A percentile compares a stretch with the other conserved stretches of the same genome.
phyloP scores from a whole-genome alignment of 1,284 basidiomycete species.

The Cryptococcus deneoformans region DNA sequence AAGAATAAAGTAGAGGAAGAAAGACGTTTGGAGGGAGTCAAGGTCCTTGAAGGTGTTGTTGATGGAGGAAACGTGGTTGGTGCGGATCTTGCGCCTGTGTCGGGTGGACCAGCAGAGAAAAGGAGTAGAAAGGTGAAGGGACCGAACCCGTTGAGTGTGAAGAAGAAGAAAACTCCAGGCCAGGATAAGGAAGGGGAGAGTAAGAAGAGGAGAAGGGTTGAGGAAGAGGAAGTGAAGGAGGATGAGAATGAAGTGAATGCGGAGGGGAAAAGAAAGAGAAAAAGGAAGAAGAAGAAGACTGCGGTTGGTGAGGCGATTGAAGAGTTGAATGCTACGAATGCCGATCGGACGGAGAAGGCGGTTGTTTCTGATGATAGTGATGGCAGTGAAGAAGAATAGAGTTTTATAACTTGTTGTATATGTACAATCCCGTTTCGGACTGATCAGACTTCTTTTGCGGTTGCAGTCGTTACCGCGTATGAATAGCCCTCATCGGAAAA shows the following conservation, averaged over 20 bases:
- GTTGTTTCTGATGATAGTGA: constrained; percentile 2
- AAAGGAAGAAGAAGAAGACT: constrained; percentile 38
- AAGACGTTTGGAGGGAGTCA: constrained; percentile 43
- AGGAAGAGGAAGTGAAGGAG: constrained; percentile 18
- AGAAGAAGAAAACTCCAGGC: constrained; percentile 66
- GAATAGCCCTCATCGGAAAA: too few relatives aligned
- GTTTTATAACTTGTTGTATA: too few relatives aligned
- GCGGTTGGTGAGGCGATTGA: constrained; percentile 36
- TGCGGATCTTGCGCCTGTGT: constrained; percentile 41
- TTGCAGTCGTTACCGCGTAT: too few relatives aligned
- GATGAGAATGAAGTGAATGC: constrained; percentile 2
- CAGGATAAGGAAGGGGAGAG: constrained; percentile 1
- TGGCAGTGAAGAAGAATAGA: constrained; percentile 16
- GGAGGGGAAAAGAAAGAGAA: constrained; percentile 36
- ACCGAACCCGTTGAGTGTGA: constrained; percentile 89
- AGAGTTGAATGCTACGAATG: constrained; percentile 24
- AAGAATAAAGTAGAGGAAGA: constrained; percentile 60
- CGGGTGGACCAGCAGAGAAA: constrained; percentile 49
- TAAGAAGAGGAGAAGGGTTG: constrained; percentile 11
- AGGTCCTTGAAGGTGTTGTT: constrained; percentile 34
- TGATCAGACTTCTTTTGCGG: too few relatives aligned
- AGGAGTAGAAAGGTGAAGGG: constrained; percentile 73
- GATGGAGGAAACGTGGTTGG: constrained; percentile 53
- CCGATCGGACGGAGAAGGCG: neutral
- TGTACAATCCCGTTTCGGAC: too few relatives aligned